A percentile compares a stretch with the other conserved stretches of the same genome.
phyloP scores from a whole-genome alignment of 345 rosid species.

The Salix exigua region DNA sequence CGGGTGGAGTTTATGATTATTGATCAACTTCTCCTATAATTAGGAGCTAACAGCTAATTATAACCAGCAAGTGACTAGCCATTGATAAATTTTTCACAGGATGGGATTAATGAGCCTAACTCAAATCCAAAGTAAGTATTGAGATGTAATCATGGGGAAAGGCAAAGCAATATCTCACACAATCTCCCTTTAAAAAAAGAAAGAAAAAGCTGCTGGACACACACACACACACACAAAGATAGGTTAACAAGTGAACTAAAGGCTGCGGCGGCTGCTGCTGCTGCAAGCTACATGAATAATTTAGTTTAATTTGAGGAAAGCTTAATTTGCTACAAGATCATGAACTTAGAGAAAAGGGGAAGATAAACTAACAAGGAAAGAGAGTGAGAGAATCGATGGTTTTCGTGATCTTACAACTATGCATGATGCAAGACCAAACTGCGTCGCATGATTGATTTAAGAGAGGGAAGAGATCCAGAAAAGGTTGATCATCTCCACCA shows the following conservation, averaged over 20 bases:
- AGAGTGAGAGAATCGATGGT: constrained; percentile 26
- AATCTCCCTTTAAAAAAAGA: constrained; percentile 33
- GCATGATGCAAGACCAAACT: constrained; percentile 38
- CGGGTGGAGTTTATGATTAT: constrained; percentile 16
- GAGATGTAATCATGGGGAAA: constrained; percentile 37
- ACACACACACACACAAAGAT: background rate
- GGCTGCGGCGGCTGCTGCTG: constrained; percentile 27
- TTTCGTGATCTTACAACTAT: constrained; percentile 44
- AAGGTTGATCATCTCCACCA: constrained; percentile 29
- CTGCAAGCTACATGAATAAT: background rate
- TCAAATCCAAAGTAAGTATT: constrained; percentile 29
- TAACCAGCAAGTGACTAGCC: constrained; percentile 14
- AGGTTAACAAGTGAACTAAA: constrained; percentile 11
- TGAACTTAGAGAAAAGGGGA: background rate
- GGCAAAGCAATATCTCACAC: constrained; percentile 30
- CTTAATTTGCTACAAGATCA: background rate
- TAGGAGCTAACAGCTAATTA: constrained; percentile 19
- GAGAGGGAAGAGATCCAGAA: constrained; percentile 32
- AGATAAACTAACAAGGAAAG: background rate
- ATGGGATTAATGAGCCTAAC: constrained; percentile 22
- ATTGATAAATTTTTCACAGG: constrained; percentile 25
- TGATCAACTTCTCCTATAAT: constrained; percentile 16
- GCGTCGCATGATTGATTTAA: constrained; percentile 47
- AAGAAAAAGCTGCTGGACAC: background rate
- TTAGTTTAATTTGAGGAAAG: background rate